Base-by-base conservation (phyloP, 2,329 filamentous ascomycete genomes). In the Fusarium nanum region DNA sequence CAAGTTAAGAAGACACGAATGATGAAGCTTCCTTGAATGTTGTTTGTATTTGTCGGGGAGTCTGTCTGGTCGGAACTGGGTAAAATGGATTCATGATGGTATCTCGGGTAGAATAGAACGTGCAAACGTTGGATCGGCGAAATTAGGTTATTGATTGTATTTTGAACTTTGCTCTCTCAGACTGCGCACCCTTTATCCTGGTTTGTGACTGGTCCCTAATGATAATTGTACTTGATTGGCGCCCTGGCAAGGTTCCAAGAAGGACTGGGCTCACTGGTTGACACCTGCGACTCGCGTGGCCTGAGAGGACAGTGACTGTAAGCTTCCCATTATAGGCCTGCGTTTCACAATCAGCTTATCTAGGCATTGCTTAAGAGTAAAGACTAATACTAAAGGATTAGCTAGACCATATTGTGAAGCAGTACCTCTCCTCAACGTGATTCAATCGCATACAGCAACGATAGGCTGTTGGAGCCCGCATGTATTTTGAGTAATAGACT, bases 1-100 rank as follows among this genome's bases (percentile, higher is more conserved):
- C 20, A 64, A n/a, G 60, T 64, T 1, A 64, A 64, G 52, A 59
- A 46, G 22, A 64, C 61, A 5, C 40, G 61, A 10, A 64, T 64
- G 61, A 64, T 64, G 61, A 64, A 34, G 40, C 60, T 64, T 22
- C 60, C 61, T 25, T 64, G 18, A 60, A 37, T 8, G 3, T 13
- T 16, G 6, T 11, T 40, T 49, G 20, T 18, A 1, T 34, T 52
- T 8, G 7, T 3, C 22, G 23, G 12, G 22, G 32, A 20, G 18
- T 41, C 8, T 13, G 34, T 18, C 5, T n/a, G 34, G 34, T n/a
- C 1, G 34, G 18, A 12, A 7, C 2, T n/a, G 10, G 34, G 34
- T 18, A 37, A 37, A 37, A n/a, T n/a, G 23, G 34, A 18, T 27
- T 10, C 2, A 23, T 16, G 12, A 27, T 18, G 11, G 25, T 12